Percentiles rank a stretch among this genome's conserved stretches.
Conservation (phyloP, 345 rosid genomes). For the Laguncularia racemosa region DNA sequence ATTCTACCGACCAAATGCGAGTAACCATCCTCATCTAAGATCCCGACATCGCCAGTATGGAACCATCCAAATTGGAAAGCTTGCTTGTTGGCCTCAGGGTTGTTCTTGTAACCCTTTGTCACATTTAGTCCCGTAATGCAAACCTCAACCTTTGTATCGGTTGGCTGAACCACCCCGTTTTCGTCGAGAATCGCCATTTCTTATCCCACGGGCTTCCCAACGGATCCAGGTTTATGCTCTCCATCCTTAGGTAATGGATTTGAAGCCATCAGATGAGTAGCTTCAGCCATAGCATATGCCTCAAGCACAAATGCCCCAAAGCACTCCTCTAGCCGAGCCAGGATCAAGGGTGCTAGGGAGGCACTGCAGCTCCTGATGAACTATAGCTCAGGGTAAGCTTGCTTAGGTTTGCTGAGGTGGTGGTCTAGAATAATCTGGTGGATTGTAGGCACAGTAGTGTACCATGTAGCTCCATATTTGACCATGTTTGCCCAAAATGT, state of each 20-base stretch:
- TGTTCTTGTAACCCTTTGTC: conserved; percentile 84
- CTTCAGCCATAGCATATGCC: conserved; percentile 95
- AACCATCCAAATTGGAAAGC: conserved; percentile 92
- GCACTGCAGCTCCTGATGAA: conserved; percentile 91
- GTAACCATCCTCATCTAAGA: conserved; percentile 74
- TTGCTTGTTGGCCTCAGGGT: conserved; percentile 73
- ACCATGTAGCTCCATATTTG: conserved; percentile 74
- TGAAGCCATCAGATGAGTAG: conserved; percentile 69
- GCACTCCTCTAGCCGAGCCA: conserved; percentile 68
- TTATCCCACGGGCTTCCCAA: conserved; percentile 79
- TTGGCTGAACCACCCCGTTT: conserved; percentile 47
- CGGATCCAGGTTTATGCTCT: conserved; percentile 71
- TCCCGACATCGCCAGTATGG: conserved; percentile 84
- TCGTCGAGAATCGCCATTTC: conserved; percentile 65
- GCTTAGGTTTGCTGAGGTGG: conserved; percentile 48
- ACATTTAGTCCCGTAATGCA: conserved; percentile 90
- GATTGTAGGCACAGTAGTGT: conserved; percentile 85
- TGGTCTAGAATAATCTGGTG: conserved; percentile 87
- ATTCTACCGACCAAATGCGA: conserved; percentile 85
- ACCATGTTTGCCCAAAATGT: conserved; percentile 77
- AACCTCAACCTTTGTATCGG: conserved; percentile 51
- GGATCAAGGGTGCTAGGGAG: conserved; percentile 65
- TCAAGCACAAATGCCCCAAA: conserved; percentile 79
- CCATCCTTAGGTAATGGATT: conserved; percentile 83
- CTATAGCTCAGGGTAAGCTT: conserved; percentile 55